Percentiles rank a stretch among this genome's conserved stretches.
Conservation (phyloP, 2,329 filamentous ascomycete species). For the Colletotrichum melonis region DNA sequence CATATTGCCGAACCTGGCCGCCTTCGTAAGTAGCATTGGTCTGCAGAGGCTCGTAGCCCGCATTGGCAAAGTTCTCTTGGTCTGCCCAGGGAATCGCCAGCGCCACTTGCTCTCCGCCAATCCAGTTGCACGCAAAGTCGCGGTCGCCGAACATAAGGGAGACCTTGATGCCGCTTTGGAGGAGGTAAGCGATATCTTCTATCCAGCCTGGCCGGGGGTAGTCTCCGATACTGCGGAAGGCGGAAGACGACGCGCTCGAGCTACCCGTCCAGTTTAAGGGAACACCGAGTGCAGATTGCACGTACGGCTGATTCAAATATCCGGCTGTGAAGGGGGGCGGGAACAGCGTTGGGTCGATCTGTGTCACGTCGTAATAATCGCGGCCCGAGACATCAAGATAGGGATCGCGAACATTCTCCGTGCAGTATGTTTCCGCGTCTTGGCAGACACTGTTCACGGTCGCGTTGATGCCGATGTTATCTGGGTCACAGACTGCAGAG, state of each 20-base stretch:
- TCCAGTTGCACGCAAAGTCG: slow-evolving; percentile 70
- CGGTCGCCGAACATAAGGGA: slow-evolving; percentile 64
- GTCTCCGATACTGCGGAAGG: slow-evolving; percentile 42
- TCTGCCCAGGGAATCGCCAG: slow-evolving; percentile 51
- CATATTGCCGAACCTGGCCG: slow-evolving; percentile 74
- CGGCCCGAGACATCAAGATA: slow-evolving; percentile 19
- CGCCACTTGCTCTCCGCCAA: slow-evolving; percentile 58
- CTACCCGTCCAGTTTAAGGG: slow-evolving; percentile 63
- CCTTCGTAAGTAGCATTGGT: slow-evolving; percentile 69
- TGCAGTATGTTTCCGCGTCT: slow-evolving; percentile 30
- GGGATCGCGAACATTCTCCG: slow-evolving; percentile 30
- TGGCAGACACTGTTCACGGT: slow-evolving; percentile 40
- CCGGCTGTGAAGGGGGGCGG: slow-evolving; percentile 30
- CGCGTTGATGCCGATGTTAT: slow-evolving; percentile 40
- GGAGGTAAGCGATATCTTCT: slow-evolving; percentile 53
- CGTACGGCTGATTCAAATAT: slow-evolving; percentile 40
- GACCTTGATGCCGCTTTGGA: slow-evolving; percentile 67
- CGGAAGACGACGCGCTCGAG: slow-evolving; percentile 28
- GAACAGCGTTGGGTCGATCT: slow-evolving; percentile 36
- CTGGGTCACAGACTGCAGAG: slow-evolving; percentile 38
- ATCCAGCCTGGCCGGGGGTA: slow-evolving; percentile 50
- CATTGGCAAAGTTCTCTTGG: slow-evolving; percentile 44
- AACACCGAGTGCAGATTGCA: slow-evolving; percentile 72
- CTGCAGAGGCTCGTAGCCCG: slow-evolving; percentile 72
- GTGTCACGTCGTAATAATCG: slow-evolving; percentile 39